Evolutionary conservation across 106 monocot species (phyloP).

Genomic region (Acorus gramineus): DNA sequence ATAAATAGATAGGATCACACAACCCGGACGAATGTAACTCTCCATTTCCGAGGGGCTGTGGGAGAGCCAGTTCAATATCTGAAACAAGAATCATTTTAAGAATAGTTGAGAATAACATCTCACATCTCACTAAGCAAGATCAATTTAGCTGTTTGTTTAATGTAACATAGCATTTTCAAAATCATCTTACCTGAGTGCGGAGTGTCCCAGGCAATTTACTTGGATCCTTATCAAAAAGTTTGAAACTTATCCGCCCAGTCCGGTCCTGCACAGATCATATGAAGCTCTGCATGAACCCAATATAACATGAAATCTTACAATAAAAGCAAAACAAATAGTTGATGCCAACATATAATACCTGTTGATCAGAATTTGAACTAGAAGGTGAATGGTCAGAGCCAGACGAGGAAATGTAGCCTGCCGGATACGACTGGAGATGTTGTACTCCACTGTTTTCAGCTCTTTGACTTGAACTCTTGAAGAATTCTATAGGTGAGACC

Average conservation of each 20-base stretch:
- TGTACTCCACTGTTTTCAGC: constrained; percentile 13
- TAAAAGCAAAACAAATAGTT: no score
- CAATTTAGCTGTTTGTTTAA: no score
- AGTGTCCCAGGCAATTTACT: constrained; percentile 64
- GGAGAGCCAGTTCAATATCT: constrained; percentile 91
- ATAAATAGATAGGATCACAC: constrained; percentile 84
- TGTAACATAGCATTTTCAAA: neutral
- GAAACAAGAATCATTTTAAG: constrained; percentile 7
- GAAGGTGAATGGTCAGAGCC: constrained; percentile 92
- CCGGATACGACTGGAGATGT: constrained; percentile 12
- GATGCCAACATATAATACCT: constrained; percentile 26
- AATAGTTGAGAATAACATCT: no score
- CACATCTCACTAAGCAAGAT: no score
- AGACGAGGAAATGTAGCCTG: constrained; percentile 44
- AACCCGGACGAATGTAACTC: constrained; percentile 95
- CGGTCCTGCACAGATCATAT: constrained; percentile 43
- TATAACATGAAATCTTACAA: no score
- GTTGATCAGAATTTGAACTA: constrained; percentile 67
- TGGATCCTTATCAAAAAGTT: constrained; percentile 93
- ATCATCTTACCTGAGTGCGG: constrained; percentile 40
- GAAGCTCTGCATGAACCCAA: no score
- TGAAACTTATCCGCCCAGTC: constrained; percentile 78
- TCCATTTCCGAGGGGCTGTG: constrained; percentile 94
- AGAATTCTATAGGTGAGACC: constrained; percentile 28
- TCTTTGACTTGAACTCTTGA: constrained; percentile 32